Evolutionary conservation across 257 asterid species (phyloP), one percentile per base, ranked within the genome.

Genomic region (Cynanchum wilfordii): DNA sequence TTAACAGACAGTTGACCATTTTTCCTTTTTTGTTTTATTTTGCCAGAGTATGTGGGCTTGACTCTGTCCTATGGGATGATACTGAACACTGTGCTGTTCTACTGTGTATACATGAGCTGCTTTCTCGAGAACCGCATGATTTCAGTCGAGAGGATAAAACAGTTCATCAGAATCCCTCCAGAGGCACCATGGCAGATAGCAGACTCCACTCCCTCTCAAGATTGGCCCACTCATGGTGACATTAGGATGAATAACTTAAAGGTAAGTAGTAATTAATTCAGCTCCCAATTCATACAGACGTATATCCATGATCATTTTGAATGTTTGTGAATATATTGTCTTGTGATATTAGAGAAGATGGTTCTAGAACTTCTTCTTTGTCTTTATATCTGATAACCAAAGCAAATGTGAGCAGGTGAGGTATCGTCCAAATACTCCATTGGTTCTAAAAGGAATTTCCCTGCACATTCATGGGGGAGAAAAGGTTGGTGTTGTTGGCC

Each of bases 121-220:
- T 17, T 47, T 22, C 72, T 89, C 52, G 97, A 89, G 80, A 91
- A 89, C 71, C 79, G 78, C 58, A 86, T 91, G 93, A 93, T 91
- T 51, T 89, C 97, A 0, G 96, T 89, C 2, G 97, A 91, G 83
- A 86, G 97, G 74, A 82, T 91, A 50, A 84, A 84, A 74, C 96
- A 91, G 22, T 91, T 88, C 73, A 81, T 79, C 47, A 76, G 72
- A 66, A 88, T 91, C 72, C 90, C 90, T 22, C 76, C 91, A 0
- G 97, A 91, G 76, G 93, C 97, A 42, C 68, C 82, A 20, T 86
- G 92, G 96, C 86, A 54, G 51, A 76, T 59, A 59, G 17, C 73
- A 2, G 85, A 84, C 16, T 63, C 62, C 33, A 75, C 54, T n/a
- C 83, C 87, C 47, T 59, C 97, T 24, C 75, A 78, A 1, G 70